Conservation (phyloP, 1,139 yeast species). For the Fermentozyma sake region DNA sequence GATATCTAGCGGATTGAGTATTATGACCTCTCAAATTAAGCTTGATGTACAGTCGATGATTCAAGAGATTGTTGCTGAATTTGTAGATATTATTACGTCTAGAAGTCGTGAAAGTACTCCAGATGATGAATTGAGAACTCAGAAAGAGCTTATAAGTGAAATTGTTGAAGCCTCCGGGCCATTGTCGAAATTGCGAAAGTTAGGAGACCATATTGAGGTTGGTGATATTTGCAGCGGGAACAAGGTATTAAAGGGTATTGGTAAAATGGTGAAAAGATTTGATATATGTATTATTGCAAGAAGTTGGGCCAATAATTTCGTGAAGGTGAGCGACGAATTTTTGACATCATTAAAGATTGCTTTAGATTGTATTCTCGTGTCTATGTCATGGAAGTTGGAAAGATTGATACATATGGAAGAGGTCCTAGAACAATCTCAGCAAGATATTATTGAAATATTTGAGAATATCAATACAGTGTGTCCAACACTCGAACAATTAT, state of each 20-base stretch:
- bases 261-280: constrained; percentile 17
- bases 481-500: no score
- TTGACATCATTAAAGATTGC: constrained; percentile 14
- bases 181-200: constrained; percentile 20
- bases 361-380: constrained; percentile 23
- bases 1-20: constrained; percentile 6
- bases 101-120: neutral
- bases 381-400: constrained; percentile 35
- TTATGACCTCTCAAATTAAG: constrained; percentile 21
- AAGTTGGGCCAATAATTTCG: constrained; percentile 20
- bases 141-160: constrained; percentile 1
- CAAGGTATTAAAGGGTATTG: constrained; percentile 6
- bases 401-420: constrained; percentile 19
- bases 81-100: constrained; percentile 10
- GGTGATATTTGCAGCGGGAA: no score
- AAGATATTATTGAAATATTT: constrained; percentile 17
- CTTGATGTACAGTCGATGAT: constrained; percentile 21
- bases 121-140: neutral
- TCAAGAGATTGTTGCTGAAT: constrained; percentile 19
- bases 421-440: constrained; percentile 12
- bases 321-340: constrained; percentile 12
- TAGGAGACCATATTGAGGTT: constrained; percentile 25
- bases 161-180: constrained; percentile 15
- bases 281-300: constrained; percentile 15
- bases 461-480: constrained; percentile 7